phyloP scores from a whole-genome alignment of 2,329 filamentous ascomycete genomes.

The Sporothrix pseudoabietina region DNA sequence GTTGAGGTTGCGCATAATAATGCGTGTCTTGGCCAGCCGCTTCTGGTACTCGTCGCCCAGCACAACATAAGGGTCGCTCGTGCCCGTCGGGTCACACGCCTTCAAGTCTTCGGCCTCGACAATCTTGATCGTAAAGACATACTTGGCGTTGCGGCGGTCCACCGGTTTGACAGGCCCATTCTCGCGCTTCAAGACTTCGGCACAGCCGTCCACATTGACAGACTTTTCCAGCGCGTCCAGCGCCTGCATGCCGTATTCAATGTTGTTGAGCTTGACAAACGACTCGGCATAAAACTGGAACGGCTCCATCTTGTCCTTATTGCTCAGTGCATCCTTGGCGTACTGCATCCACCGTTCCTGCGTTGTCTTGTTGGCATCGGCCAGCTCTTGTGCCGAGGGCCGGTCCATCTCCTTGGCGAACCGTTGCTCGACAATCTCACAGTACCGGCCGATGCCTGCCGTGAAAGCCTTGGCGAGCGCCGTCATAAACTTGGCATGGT shows the following conservation, averaged over 20 bases:
- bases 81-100: constrained; percentile 92
- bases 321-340: constrained; percentile 89
- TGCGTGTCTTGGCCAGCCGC: constrained; percentile 88
- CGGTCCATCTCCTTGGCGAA: constrained; percentile 94
- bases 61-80: constrained; percentile 95
- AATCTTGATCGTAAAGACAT: constrained; percentile 98
- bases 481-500: constrained; percentile 97
- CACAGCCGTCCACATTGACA: constrained; percentile 90
- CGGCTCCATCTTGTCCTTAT: constrained; percentile 89
- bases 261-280: constrained; percentile 96
- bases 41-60: constrained; percentile 98
- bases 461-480: constrained; percentile 83
- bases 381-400: constrained; percentile 82
- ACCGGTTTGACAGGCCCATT: constrained; percentile 69
- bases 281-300: constrained; percentile 92
- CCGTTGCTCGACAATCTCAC: constrained; percentile 81
- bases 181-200: constrained; percentile 73
- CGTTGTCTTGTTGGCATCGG: constrained; percentile 72
- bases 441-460: constrained; percentile 81
- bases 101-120: constrained; percentile 97
- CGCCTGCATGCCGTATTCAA: constrained; percentile 91
- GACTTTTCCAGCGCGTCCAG: constrained; percentile 86
- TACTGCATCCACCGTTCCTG: constrained; percentile 93
- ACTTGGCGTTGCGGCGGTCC: constrained; percentile 73
- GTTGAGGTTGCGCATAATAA: constrained; percentile 86